Conservation (phyloP, 345 rosid species). For the Clausena lansium region DNA sequence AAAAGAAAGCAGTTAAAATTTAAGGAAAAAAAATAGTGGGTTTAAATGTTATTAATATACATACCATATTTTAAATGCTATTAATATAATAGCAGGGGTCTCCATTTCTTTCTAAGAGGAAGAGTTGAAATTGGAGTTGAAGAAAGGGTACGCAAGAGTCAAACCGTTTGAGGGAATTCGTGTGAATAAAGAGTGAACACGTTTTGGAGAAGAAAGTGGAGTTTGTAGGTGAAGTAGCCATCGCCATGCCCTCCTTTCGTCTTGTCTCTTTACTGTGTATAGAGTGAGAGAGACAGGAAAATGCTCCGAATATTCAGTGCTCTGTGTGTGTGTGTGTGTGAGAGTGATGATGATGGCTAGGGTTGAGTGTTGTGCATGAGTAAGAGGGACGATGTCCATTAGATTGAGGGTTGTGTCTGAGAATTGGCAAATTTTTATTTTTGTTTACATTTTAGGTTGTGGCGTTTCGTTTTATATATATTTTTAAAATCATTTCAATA, state of each 20-base stretch:
- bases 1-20: neutral
- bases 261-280: neutral
- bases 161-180: conserved; percentile 29
- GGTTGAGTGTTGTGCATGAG: too few relatives aligned
- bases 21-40: neutral
- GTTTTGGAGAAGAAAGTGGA: conserved; percentile 37
- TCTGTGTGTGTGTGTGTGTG: too few relatives aligned
- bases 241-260: neutral
- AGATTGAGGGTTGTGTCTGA: too few relatives aligned
- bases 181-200: conserved; percentile 24
- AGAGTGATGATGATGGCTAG: too few relatives aligned
- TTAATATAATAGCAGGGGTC: conserved; percentile 46
- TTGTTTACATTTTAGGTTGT: too few relatives aligned
- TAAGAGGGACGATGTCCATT: too few relatives aligned
- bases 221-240: conserved; percentile 36
- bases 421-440: too few relatives aligned
- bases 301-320: too few relatives aligned
- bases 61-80: conserved; percentile 72
- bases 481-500: too few relatives aligned
- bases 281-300: too few relatives aligned
- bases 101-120: conserved; percentile 40
- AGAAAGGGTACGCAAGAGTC: conserved; percentile 41
- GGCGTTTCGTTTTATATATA: too few relatives aligned
- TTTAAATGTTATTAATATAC: too few relatives aligned
- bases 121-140: conserved; percentile 38